phyloP scores from a whole-genome alignment of 192 early-diverging fungal genomes.

The Physocladia obscura region DNA sequence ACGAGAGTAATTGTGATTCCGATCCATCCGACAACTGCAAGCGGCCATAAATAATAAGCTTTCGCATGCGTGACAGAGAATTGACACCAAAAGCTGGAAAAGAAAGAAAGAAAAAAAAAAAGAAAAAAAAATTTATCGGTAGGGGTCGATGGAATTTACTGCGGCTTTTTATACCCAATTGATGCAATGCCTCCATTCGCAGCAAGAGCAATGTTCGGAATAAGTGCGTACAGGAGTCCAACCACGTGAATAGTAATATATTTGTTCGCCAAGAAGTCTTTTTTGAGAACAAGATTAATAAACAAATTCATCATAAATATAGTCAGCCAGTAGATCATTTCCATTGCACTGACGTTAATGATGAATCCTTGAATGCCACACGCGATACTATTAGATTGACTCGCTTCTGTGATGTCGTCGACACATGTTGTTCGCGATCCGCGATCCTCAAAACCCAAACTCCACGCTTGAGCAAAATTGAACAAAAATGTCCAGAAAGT shows the following conservation, averaged over 20 bases:
- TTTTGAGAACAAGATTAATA: not conserved
- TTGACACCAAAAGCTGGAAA: not conserved
- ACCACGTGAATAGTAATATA: not conserved
- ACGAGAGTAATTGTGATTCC: too few species aligned
- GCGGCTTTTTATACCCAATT: too few species aligned
- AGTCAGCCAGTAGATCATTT: not conserved
- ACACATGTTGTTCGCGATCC: not conserved
- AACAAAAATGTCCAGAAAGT: not conserved
- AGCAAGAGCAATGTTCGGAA: not conserved
- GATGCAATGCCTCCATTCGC: not conserved
- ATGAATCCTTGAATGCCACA: conserved; percentile 4
- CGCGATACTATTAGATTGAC: not conserved
- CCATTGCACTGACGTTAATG: not conserved
- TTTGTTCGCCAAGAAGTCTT: not conserved
- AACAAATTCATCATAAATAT: not conserved
- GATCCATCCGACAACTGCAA: not conserved
- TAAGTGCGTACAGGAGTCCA: not conserved
- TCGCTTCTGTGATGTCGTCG: conserved; percentile 6
- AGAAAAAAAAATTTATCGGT: too few species aligned
- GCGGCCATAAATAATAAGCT: not conserved
- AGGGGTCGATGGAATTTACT: too few species aligned
- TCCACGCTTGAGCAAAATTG: not conserved
- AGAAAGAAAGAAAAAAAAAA: not conserved
- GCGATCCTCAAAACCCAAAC: not conserved
- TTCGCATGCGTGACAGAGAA: not conserved